Evolutionary conservation across 345 rosid species (phyloP), one percentile per base, ranked within the genome.

Genomic region (Acer saccharum): DNA sequence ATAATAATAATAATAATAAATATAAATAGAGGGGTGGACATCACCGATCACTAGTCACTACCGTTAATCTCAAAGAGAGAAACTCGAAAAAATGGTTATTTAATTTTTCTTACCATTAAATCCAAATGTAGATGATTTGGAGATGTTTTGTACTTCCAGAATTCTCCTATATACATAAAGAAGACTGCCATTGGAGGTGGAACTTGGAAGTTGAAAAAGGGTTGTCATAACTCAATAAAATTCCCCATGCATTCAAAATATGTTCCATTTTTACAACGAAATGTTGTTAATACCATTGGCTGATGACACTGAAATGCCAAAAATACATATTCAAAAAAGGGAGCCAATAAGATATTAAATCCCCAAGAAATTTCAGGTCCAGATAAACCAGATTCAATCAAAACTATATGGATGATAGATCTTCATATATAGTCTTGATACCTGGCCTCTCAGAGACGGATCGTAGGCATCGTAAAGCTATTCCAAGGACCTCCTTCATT

Each of bases 371-470:
- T 76, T 58, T 61, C 72, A 52, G 61, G 76, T 46, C 77, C 74
- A 71, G n/a, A n/a, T n/a, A n/a, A n/a, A n/a, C n/a, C n/a, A n/a
- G 64, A 74, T 74, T 32, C 58, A 74, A 69, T 20, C 48, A 41
- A 72, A 54, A 35, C 83, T 91, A 93, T 76, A 96, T 88, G 0
- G 99, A 94, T 12, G 99, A 96, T 25, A 96, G 97, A 86, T 96
- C 99, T 87, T 96, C 99, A 66, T 96, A 96, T 71, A 94, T 90
- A 68, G 95, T 87, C 90, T 96, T 96, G 83, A 94, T 96, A 73
- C 99, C 99, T 23, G 97, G 94, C 80, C 99, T 91, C 85, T 94
- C 97, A 7, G 98, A 92, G 44, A 94, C 90, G 0, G 97, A 88
- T 74, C 97, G 84, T 81, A 92, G 84, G 74, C 98, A 94, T 77